Conservation (phyloP, 768 basidiomycete species). For the Pulveroboletus sp. region DNA sequence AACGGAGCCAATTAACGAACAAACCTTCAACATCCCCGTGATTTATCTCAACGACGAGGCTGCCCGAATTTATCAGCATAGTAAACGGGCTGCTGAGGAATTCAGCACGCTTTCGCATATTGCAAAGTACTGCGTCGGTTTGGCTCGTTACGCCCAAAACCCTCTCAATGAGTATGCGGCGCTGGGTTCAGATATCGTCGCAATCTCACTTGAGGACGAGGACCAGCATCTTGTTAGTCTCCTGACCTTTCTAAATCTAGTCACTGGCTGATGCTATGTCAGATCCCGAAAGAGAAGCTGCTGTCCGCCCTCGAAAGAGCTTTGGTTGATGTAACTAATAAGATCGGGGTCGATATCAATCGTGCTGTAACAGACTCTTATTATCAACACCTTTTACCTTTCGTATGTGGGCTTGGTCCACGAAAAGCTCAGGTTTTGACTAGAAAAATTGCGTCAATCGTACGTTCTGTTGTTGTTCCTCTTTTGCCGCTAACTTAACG, state of each 20-base stretch:
- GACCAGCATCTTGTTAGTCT: constrained; percentile 75
- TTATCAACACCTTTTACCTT: constrained; percentile 83
- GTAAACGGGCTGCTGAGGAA: constrained; percentile 78
- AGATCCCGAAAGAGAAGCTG: constrained; percentile 87
- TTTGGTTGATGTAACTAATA: constrained; percentile 86
- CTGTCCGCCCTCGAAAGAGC: constrained; percentile 76
- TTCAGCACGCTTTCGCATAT: constrained; percentile 71
- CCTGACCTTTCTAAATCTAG: not conserved
- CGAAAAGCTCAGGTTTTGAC: constrained; percentile 85
- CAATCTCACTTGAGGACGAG: constrained; percentile 80
- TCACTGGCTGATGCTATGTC: constrained; percentile 5
- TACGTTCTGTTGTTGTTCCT: constrained; percentile 33
- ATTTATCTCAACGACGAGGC: constrained; percentile 87
- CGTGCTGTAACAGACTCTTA: constrained; percentile 84
- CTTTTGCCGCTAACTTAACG: not conserved
- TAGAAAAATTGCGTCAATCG: constrained; percentile 73
- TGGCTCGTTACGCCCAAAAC: constrained; percentile 90
- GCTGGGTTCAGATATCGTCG: constrained; percentile 76
- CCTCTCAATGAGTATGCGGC: constrained; percentile 94
- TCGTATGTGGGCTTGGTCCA: constrained; percentile 90
- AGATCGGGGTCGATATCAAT: constrained; percentile 95
- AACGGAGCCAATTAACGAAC: constrained; percentile 34
- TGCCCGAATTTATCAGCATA: constrained; percentile 91
- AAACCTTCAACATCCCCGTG: constrained; percentile 59
- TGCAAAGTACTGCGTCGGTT: constrained; percentile 88